Percentiles rank a stretch among this genome's conserved stretches.
phyloP scores from a whole-genome alignment of 2,329 filamentous ascomycete species.

The Xylariomycetidae sp. region DNA sequence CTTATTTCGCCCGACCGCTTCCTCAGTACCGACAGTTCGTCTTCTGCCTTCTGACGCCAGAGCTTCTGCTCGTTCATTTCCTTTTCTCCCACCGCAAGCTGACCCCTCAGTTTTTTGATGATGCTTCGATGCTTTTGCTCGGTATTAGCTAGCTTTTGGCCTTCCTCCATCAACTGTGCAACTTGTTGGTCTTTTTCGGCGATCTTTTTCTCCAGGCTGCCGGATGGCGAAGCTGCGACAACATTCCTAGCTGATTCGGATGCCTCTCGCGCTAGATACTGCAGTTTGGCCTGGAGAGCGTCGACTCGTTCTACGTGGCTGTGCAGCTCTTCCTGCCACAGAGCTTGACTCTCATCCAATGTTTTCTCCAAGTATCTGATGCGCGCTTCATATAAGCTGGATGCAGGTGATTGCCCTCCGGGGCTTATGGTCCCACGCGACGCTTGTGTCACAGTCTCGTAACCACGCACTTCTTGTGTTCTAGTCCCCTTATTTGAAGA shows the following conservation, averaged over 20 bases:
- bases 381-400: slow-evolving; percentile 35
- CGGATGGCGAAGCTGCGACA: slow-evolving; percentile 55
- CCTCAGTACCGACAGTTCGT: slow-evolving; percentile 43
- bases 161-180: slow-evolving; percentile 85
- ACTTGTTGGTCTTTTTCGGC: slow-evolving; percentile 90
- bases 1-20: slow-evolving; percentile 45
- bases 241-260: slow-evolving; percentile 69
- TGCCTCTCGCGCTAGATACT: slow-evolving; percentile 79
- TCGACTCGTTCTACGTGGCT: slow-evolving; percentile 86
- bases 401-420: slow-evolving; percentile 5
- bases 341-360: slow-evolving; percentile 36
- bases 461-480: too few species aligned
- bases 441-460: slow-evolving; percentile 3
- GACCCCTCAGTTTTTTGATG: slow-evolving; percentile 74
- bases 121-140: slow-evolving; percentile 80
- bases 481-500: too few species aligned
- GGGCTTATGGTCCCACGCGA: background rate
- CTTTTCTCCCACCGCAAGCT: slow-evolving; percentile 62
- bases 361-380: slow-evolving; percentile 33
- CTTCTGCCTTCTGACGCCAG: slow-evolving; percentile 54
- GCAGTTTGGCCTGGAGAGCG: slow-evolving; percentile 83
- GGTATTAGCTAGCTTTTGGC: slow-evolving; percentile 77
- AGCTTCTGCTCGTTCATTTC: slow-evolving; percentile 55
- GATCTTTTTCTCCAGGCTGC: slow-evolving; percentile 70
- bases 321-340: slow-evolving; percentile 77